Evolutionary conservation across 163 green algal species (phyloP), one percentile per base, ranked within the genome.

Genomic region (Chlamydomonas reinhardtii): DNA sequence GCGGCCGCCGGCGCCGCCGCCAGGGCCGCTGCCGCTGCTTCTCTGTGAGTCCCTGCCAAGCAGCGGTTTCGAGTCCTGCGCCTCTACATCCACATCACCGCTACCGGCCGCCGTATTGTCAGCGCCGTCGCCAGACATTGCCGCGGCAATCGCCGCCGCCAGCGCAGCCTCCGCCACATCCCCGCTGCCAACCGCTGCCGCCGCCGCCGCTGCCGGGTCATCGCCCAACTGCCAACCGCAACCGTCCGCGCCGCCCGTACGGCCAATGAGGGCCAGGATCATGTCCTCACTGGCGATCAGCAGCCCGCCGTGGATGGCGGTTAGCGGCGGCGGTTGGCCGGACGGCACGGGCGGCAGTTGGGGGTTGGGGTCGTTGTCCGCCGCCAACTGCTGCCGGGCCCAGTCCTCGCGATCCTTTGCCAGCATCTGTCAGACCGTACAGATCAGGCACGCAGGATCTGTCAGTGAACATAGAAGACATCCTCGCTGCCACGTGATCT

Each of bases 331-430:
- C 64, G 70, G 80, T n/a, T 31, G 69, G 35, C 80, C 80, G 27
- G 70, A 74, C 27, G 79, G 32, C 79, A 72, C 19, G 31, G 70
- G 70, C 35, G 81, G 81, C 70, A 87, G 70, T 24, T 8, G 32
- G 31, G 70, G 70, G 37, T 74, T 29, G 0, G 71, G 59, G 35
- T 79, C 81, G 4, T 5, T 8, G 81, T 87, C 81, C 22, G 71
- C 81, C 16, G 71, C 70, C 56, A 74, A 39, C 59, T 80, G 81
- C 81, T 87, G 81, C 31, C 70, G 70, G n/a, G 81, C 81, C 81
- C 81, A 87, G 59, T 79, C 81, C 29, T 87, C 81, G 2, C 71
- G 70, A n/a, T 87, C 81, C 70, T 74, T 80, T 20, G 56, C 59
- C 17, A 87, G n/a, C 81, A 87, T 87, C 81, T 87, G 81, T 24